Conservation (phyloP, 768 basidiomycete species). For the Lanmaoa rubissima region DNA sequence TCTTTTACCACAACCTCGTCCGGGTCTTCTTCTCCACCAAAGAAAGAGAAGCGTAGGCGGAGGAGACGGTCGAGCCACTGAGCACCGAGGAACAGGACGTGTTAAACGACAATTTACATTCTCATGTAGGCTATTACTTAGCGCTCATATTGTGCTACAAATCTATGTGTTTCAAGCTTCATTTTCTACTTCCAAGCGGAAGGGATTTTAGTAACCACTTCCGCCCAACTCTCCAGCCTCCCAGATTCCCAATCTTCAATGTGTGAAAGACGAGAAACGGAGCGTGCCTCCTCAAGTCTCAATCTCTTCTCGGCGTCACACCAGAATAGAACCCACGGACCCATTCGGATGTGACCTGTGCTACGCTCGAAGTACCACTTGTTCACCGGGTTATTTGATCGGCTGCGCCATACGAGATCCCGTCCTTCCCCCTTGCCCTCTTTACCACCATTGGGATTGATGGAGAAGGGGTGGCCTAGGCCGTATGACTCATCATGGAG, state of each 20-base stretch:
- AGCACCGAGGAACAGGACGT: not conserved
- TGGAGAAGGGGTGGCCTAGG: constrained; percentile 87
- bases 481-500: constrained; percentile 98
- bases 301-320: constrained; percentile 92
- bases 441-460: constrained; percentile 93
- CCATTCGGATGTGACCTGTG: constrained; percentile 84
- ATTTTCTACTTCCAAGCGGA: constrained; percentile 65
- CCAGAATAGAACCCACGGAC: constrained; percentile 95
- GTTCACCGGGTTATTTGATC: constrained; percentile 93
- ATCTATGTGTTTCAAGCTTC: constrained; percentile 10
- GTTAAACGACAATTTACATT: not conserved
- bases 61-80: constrained; percentile 30
- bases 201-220: constrained; percentile 66
- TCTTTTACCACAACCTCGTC: constrained; percentile 30
- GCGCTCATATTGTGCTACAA: constrained; percentile 7
- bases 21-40: constrained; percentile 27
- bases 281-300: constrained; percentile 63
- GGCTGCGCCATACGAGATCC: constrained; percentile 94
- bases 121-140: not conserved
- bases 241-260: constrained; percentile 77
- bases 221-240: constrained; percentile 65
- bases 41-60: constrained; percentile 30
- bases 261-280: constrained; percentile 64
- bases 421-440: constrained; percentile 86
- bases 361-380: constrained; percentile 99